A percentile compares a stretch with the other conserved stretches of the same genome.
Evolutionary conservation across 495 filamentous ascomycete species (phyloP).

Genomic region (Neurospora sp.): DNA sequence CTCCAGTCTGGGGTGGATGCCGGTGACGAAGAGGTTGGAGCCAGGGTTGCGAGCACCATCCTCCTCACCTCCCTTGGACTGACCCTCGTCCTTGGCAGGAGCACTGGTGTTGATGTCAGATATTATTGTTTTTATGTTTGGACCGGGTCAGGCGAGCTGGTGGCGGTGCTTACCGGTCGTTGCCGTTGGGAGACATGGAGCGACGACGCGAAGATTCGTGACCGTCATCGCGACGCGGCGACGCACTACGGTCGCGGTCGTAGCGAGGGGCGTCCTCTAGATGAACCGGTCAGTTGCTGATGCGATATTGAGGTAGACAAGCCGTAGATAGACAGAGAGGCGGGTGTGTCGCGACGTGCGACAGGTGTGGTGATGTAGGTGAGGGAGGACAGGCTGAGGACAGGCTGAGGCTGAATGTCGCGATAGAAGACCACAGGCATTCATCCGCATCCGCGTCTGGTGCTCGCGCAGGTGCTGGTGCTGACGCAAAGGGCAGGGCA

Average conservation of each 20-base stretch:
- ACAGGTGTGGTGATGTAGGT: not conserved
- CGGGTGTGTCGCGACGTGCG: not conserved
- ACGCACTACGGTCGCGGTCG: conserved; percentile 77
- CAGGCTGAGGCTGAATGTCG: not conserved
- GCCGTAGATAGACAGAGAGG: not conserved
- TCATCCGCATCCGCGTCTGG: not conserved
- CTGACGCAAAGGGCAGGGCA: not conserved
- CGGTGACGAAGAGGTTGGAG: conserved; percentile 98
- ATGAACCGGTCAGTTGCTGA: conserved; percentile 8
- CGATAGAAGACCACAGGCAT: not conserved
- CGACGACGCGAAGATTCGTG: conserved; percentile 59
- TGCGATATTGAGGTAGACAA: not conserved
- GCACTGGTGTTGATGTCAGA: conserved; percentile 14
- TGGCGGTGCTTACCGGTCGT: conserved; percentile 57
- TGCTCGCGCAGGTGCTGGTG: not conserved
- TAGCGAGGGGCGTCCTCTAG: conserved; percentile 69
- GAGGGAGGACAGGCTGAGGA: not conserved
- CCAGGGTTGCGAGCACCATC: conserved; percentile 80
- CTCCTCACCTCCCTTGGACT: conserved; percentile 51
- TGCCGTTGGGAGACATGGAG: conserved; percentile 63
- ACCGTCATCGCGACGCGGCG: conserved; percentile 69
- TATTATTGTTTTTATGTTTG: conserved; percentile 22
- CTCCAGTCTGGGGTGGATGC: conserved; percentile 88
- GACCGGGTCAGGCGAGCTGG: conserved; percentile 23
- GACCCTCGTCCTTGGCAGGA: conserved; percentile 22